A percentile compares a stretch with the other conserved stretches of the same genome.
These are phyloP conservation scores for Myriosclerotinia curreyana DNA, from an alignment of 2,329 filamentous ascomycete genomes.

Conservation along the genomic window DNA sequence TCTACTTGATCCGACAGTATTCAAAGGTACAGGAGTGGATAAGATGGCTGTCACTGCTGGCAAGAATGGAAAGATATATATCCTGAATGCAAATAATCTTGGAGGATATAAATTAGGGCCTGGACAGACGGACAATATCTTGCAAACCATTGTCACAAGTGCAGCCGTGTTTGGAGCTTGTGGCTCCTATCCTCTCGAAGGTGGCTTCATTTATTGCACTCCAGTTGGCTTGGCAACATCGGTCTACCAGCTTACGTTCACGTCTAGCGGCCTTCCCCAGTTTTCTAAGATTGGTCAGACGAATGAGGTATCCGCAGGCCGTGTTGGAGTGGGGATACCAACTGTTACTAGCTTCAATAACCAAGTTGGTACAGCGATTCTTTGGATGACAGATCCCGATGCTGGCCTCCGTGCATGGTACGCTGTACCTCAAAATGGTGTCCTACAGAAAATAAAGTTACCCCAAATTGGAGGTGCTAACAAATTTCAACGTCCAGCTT, in stretches of 20 bases:
- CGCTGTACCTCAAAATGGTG: constrained; percentile 42
- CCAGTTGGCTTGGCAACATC: constrained; percentile 40
- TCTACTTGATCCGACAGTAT: constrained; percentile 40
- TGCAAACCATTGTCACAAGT: constrained; percentile 41
- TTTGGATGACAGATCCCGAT: constrained; percentile 43
- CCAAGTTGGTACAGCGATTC: constrained; percentile 39
- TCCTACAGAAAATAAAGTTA: constrained; percentile 38
- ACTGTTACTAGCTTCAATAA: constrained; percentile 42
- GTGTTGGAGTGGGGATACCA: constrained; percentile 40
- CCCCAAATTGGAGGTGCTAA: constrained; percentile 40
- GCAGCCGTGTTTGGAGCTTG: constrained; percentile 41
- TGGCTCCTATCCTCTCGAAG: constrained; percentile 45
- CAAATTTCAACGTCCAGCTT: constrained; percentile 43
- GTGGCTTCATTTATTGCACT: constrained; percentile 45
- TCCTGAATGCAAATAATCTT: constrained; percentile 44
- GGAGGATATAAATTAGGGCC: constrained; percentile 44
- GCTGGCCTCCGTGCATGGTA: constrained; percentile 42
- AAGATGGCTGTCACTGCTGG: constrained; percentile 43
- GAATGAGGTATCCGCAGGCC: constrained; percentile 35
- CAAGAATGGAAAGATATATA: constrained; percentile 44
- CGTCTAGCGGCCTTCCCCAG: constrained; percentile 37
- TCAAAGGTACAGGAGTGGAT: constrained; percentile 40
- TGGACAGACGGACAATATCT: constrained; percentile 40
- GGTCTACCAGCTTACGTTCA: constrained; percentile 40
- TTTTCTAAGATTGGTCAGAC: constrained; percentile 40